phyloP scores from a whole-genome alignment of 2,329 filamentous ascomycete species.

The Thermomyces lanuginosus region DNA sequence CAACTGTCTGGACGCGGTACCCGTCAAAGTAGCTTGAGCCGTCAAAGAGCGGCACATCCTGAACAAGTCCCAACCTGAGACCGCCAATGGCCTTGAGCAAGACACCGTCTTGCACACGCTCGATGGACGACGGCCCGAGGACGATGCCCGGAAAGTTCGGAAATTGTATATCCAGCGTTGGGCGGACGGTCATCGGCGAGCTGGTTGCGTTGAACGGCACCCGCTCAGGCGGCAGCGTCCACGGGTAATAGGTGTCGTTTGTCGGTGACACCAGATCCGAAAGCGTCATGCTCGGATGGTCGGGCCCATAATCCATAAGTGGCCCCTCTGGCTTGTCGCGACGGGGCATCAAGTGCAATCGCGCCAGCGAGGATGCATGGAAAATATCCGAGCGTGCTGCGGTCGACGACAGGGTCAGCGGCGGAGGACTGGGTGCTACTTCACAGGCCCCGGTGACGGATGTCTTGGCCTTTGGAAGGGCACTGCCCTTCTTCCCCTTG shows the following conservation, averaged over 20 bases:
- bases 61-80: constrained; percentile 36
- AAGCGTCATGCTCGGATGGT: constrained; percentile 39
- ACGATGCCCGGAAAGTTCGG: constrained; percentile 37
- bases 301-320: constrained; percentile 36
- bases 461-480: constrained; percentile 5
- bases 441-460: constrained; percentile 50
- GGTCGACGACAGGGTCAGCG: constrained; percentile 61
- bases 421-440: constrained; percentile 39
- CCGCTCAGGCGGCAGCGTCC: constrained; percentile 67
- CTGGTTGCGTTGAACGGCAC: constrained; percentile 67
- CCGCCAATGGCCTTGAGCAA: constrained; percentile 45
- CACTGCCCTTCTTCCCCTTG: constrained; percentile 15
- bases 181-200: constrained; percentile 50
- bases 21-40: constrained; percentile 14
- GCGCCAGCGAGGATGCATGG: constrained; percentile 71
- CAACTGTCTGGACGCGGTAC: constrained; percentile 56
- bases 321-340: constrained; percentile 41
- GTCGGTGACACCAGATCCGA: constrained; percentile 43
- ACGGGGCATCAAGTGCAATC: constrained; percentile 57
- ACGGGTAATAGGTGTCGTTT: constrained; percentile 79
- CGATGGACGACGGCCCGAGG: constrained; percentile 33
- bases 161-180: constrained; percentile 56
- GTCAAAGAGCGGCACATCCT: constrained; percentile 23
- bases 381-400: constrained; percentile 70
- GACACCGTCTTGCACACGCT: constrained; percentile 43